phyloP scores from a whole-genome alignment of 179 eudicot species.

The Nepenthes alata region DNA sequence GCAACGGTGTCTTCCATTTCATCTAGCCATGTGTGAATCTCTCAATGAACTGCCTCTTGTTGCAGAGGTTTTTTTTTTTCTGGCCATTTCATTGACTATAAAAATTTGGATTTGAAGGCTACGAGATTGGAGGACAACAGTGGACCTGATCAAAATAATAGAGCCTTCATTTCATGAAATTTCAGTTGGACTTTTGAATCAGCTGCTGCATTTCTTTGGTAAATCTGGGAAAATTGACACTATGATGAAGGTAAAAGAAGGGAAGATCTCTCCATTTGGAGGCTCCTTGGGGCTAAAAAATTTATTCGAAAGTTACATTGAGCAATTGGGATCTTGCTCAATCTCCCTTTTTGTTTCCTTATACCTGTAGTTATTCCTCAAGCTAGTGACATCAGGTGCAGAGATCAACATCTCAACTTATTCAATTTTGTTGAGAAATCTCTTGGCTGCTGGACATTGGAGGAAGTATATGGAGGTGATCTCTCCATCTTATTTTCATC shows the following conservation, averaged over 20 bases:
- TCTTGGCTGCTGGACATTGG: constrained; percentile 85
- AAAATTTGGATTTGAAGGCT: constrained; percentile 26
- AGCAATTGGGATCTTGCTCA: background rate
- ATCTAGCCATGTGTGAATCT: too few relatives aligned
- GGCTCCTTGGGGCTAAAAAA: background rate
- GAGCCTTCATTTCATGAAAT: constrained; percentile 52
- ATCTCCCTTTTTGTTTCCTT: background rate
- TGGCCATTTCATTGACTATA: background rate
- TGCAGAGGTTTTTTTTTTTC: background rate
- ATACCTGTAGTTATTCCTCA: constrained; percentile 58
- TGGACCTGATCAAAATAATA: constrained; percentile 43
- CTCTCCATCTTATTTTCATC: background rate
- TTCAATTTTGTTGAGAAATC: constrained; percentile 61
- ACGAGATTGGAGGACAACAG: constrained; percentile 71
- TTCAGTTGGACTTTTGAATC: constrained; percentile 76
- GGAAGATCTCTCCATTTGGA: background rate
- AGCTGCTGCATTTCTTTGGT: constrained; percentile 69
- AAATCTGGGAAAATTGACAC: constrained; percentile 71
- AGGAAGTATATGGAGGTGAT: constrained; percentile 87
- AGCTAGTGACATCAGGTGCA: constrained; percentile 63
- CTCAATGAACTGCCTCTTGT: too few relatives aligned
- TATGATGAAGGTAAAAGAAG: constrained; percentile 74
- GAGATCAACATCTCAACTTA: constrained; percentile 60
- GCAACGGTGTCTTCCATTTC: too few relatives aligned
- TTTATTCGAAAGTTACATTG: too few relatives aligned